Conservation (phyloP, 495 filamentous ascomycete species). For the Trichoderma erinaceum region DNA sequence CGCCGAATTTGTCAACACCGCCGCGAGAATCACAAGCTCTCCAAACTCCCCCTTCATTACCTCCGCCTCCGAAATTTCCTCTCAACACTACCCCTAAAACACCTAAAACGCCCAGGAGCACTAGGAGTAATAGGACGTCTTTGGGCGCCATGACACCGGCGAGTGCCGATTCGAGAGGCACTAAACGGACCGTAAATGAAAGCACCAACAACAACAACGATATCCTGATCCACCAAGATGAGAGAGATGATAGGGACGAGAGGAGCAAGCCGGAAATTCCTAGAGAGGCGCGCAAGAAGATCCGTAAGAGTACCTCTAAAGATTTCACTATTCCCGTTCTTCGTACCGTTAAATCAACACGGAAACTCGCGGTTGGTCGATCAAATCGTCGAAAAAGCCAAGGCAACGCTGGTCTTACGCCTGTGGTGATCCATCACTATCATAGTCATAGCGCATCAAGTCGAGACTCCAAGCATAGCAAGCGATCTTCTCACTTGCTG, state of each 20-base stretch:
- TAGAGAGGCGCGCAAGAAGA: conserved; percentile 30
- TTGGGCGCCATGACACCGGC: conserved; percentile 3
- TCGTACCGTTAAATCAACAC: conserved; percentile 17
- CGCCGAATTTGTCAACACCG: conserved; percentile 15
- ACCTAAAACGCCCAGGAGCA: conserved; percentile 11
- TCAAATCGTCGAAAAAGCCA: background rate
- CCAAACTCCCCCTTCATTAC: conserved; percentile 13
- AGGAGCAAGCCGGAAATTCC: conserved; percentile 15
- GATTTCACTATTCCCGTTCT: conserved; percentile 15
- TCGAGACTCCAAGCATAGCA: conserved; percentile 16
- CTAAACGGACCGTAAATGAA: conserved; percentile 23
- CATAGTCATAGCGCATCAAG: conserved; percentile 12
- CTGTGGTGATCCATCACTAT: conserved; percentile 18
- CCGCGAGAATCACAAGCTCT: conserved; percentile 7
- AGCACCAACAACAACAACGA: conserved; percentile 17
- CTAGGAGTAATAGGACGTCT: conserved; percentile 3
- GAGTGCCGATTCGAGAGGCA: conserved; percentile 21
- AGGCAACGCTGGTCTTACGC: background rate
- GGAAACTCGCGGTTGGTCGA: background rate
- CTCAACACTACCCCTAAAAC: conserved; percentile 4
- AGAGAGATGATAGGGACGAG: background rate
- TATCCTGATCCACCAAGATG: conserved; percentile 20
- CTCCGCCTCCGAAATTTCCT: conserved; percentile 15
- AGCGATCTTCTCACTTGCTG: background rate
- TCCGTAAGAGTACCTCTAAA: conserved; percentile 22